Percentiles rank a stretch among this genome's conserved stretches.
Conservation (phyloP, 768 basidiomycete species). For the Mycena rebaudengoi region DNA sequence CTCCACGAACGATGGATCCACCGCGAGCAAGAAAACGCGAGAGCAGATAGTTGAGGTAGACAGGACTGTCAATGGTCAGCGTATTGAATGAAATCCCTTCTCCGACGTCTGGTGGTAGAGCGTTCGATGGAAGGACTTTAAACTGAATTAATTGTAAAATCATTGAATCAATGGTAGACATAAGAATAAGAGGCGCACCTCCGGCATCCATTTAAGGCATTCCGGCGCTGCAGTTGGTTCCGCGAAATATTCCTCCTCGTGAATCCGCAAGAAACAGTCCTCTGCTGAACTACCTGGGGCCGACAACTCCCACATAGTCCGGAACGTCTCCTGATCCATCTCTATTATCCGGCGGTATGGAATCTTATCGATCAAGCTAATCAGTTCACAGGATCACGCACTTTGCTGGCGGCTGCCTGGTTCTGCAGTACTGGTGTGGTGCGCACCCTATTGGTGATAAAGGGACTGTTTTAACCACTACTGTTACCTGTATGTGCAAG, state of each 20-base stretch:
- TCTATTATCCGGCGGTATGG: constrained; percentile 51
- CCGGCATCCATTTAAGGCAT: constrained; percentile 61
- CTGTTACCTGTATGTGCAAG: constrained; percentile 9
- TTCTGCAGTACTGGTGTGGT: constrained; percentile 71
- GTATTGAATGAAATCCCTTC: constrained; percentile 71
- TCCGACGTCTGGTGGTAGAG: constrained; percentile 43
- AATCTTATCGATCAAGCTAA: not conserved
- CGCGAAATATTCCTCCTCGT: constrained; percentile 68
- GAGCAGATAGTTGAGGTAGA: constrained; percentile 77
- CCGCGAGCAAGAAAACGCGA: constrained; percentile 68
- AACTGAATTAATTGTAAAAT: no score
- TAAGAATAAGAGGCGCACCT: constrained; percentile 45
- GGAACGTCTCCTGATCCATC: constrained; percentile 77
- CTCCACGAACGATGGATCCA: constrained; percentile 66
- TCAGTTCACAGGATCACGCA: constrained; percentile 41
- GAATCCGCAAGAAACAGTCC: constrained; percentile 69
- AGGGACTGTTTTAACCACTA: not conserved
- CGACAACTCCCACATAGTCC: constrained; percentile 79
- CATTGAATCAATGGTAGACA: not conserved
- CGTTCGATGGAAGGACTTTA: constrained; percentile 40
- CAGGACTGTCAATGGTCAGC: constrained; percentile 73
- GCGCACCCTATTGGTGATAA: constrained; percentile 75
- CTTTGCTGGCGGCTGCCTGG: constrained; percentile 64
- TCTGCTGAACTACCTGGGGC: constrained; percentile 62
- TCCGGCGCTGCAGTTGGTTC: constrained; percentile 49